phyloP scores from a whole-genome alignment of 2,329 filamentous ascomycete genomes.

The Arthrocladium fulminans region DNA sequence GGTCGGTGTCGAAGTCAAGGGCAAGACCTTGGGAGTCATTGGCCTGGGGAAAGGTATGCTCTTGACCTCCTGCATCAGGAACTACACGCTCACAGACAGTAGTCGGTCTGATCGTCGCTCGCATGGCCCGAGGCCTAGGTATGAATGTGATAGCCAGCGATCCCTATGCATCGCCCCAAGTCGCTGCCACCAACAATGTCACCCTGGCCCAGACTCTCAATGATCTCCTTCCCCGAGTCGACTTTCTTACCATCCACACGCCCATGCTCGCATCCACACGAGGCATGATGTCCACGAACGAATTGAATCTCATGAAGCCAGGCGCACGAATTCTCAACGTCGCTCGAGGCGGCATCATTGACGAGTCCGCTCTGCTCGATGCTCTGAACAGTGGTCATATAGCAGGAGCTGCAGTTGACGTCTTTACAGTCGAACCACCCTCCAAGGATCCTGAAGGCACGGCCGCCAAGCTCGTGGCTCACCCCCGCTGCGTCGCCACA shows the following conservation, averaged over 20 bases:
- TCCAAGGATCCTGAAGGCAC: constrained; percentile 47
- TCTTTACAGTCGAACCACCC: constrained; percentile 68
- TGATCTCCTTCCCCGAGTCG: constrained; percentile 56
- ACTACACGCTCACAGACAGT: background rate
- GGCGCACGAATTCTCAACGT: constrained; percentile 70
- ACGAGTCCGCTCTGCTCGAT: constrained; percentile 62
- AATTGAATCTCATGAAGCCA: constrained; percentile 62
- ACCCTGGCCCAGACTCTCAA: constrained; percentile 49
- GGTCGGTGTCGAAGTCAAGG: constrained; percentile 68
- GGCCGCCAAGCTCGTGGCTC: constrained; percentile 55
- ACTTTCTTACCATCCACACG: constrained; percentile 75
- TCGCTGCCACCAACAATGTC: constrained; percentile 61
- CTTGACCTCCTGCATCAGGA: background rate
- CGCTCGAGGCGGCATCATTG: constrained; percentile 69
- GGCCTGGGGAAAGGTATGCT: constrained; percentile 63
- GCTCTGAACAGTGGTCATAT: constrained; percentile 64
- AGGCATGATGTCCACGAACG: constrained; percentile 59
- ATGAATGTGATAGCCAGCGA: constrained; percentile 70
- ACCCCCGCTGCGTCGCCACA: constrained; percentile 65
- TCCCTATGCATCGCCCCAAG: constrained; percentile 65
- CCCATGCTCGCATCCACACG: constrained; percentile 69
- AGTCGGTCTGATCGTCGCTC: constrained; percentile 69
- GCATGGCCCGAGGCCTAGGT: constrained; percentile 67
- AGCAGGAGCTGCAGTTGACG: constrained; percentile 68
- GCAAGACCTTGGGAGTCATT: constrained; percentile 67